phyloP scores from a whole-genome alignment of 331 rosid genomes.

The Malus hybrid region DNA sequence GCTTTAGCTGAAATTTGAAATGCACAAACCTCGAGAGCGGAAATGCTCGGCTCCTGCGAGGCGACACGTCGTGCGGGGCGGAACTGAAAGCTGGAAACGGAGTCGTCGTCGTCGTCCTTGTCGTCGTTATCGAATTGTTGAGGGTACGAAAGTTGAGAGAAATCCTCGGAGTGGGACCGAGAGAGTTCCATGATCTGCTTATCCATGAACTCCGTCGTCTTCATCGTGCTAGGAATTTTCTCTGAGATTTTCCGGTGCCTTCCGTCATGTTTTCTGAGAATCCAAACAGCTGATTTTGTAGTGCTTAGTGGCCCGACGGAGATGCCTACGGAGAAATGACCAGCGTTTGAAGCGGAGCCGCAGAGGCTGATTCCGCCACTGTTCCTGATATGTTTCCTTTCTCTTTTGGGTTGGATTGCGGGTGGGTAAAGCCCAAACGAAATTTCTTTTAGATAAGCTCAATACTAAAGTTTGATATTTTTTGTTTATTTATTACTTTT shows the following conservation, averaged over 20 bases:
- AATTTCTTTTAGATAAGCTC: too few relatives aligned
- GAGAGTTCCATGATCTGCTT: conserved; percentile 29
- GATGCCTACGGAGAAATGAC: neutral
- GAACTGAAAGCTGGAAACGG: conserved; percentile 19
- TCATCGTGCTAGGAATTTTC: conserved; percentile 9
- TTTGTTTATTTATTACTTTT: too few relatives aligned
- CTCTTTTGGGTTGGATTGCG: neutral
- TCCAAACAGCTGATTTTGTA: neutral
- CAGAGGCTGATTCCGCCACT: neutral
- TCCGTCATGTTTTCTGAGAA: neutral
- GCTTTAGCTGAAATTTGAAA: neutral
- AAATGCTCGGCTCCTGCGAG: neutral
- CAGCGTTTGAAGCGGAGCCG: neutral
- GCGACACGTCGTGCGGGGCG: conserved; percentile 8
- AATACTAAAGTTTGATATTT: neutral
- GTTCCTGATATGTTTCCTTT: neutral
- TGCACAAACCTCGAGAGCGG: conserved; percentile 9
- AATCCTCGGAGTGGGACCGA: conserved; percentile 29
- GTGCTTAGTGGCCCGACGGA: neutral
- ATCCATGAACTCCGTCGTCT: conserved; percentile 23
- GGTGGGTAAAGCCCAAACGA: neutral
- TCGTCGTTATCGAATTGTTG: neutral
- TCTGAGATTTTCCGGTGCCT: too few relatives aligned
- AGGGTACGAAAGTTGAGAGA: conserved; percentile 9
- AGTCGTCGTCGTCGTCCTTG: conserved; percentile 4